phyloP scores from a whole-genome alignment of 2,329 filamentous ascomycete genomes.

The Grosmannia huntii region DNA sequence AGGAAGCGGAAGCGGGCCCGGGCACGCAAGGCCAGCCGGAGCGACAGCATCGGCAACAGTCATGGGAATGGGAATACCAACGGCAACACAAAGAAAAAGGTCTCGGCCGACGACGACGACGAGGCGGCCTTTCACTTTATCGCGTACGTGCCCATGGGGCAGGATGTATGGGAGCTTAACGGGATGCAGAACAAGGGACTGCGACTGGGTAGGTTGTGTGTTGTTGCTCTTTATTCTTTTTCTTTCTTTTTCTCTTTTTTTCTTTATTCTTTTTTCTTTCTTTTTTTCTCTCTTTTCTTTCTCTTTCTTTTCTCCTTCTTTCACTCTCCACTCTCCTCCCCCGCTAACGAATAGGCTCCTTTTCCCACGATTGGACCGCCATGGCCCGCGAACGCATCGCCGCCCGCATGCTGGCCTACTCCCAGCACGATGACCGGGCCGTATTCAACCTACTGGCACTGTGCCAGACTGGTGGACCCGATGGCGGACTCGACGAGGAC shows the following conservation, averaged over 20 bases:
- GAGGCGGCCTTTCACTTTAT: conserved; percentile 98
- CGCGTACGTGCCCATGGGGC: conserved; percentile 74
- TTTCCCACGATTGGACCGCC: conserved; percentile 49
- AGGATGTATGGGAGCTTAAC: conserved; percentile 83
- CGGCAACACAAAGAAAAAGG: conserved; percentile 14
- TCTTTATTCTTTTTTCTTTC: conserved; percentile 7
- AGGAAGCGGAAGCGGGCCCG: conserved; percentile 9
- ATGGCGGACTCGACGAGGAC: conserved; percentile 25
- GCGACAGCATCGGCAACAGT: neutral
- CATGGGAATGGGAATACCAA: neutral
- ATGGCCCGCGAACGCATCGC: conserved; percentile 52
- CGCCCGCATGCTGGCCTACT: conserved; percentile 39
- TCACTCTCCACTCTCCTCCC: conserved; percentile 3
- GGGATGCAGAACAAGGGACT: conserved; percentile 70
- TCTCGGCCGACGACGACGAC: conserved; percentile 31
- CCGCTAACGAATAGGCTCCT: conserved; percentile 18
- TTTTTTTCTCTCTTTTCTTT: no score
- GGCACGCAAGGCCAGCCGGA: conserved; percentile 12
- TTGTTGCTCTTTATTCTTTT: no score
- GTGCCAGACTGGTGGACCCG: conserved; percentile 29
- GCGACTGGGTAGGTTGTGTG: conserved; percentile 43
- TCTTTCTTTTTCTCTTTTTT: neutral
- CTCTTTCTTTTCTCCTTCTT: neutral
- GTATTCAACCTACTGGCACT: conserved; percentile 56
- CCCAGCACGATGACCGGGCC: conserved; percentile 6